Evolutionary conservation across 257 asterid genomes (phyloP), one percentile per base, ranked within the genome.

Genomic region (Penstemon barbatus): DNA sequence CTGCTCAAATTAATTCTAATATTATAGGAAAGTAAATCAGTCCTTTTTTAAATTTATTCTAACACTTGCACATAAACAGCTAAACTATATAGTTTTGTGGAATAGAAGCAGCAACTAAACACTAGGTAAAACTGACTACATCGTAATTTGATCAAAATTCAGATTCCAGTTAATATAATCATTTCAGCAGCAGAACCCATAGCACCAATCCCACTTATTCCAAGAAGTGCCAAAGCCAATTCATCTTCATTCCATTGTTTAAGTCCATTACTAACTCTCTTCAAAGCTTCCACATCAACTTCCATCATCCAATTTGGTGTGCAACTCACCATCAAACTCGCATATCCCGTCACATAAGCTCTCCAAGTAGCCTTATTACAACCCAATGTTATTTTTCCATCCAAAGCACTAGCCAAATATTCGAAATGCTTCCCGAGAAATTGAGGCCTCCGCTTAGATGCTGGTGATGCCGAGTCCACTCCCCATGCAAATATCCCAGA

Each of bases 131-230:
- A 2, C 10, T 57, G 4, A 70, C 42, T 38, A 63, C 39, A 13
- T 62, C n/a, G 19, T 54, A 15, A 62, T 62, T 62, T 38, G 2
- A 42, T 49, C 37, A 15, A 71, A 72, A 63, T 49, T 82, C 80
- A 92, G 40, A 65, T 25, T 12, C 81, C 89, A 66, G 83, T 45
- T 71, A 75, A 92, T 68, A 93, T 77, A 58, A 90, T 87, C 91
- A 90, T 79, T 79, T 93, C 97, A 6, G 97, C 97, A 61, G 99
- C 95, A 56, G 89, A 85, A 46, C 96, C 99, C 95, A 93, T 87
- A 37, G 95, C 91, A 52, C 69, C 70, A 67, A 88, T 58, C 46
- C 99, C 99, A 70, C 96, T 68, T 9, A 86, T 63, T 64, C 88
- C 96, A 67, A 93, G 82, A 68, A 93, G 72, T 2, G 89, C 88